These are phyloP conservation scores for Stemphylium lycopersici DNA, from an alignment of 2,329 filamentous ascomycete genomes.

Conservation along the genomic window DNA sequence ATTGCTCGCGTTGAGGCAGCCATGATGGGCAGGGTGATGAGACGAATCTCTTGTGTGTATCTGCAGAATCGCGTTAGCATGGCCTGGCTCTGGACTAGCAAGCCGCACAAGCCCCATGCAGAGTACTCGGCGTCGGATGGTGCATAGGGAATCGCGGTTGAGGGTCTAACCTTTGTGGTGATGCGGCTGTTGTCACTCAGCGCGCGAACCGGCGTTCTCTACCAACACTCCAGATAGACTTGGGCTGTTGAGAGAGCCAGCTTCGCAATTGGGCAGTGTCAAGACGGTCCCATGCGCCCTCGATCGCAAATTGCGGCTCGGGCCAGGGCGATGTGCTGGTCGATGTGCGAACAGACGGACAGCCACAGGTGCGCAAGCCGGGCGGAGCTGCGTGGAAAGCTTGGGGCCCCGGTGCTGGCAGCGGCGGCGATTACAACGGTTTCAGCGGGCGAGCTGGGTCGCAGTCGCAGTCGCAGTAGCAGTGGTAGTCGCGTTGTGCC, in stretches of 20 bases:
- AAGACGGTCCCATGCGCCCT: constrained; percentile 16
- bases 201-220: constrained; percentile 16
- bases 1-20: constrained; percentile 53
- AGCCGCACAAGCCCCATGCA: background rate
- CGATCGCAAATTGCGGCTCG: constrained; percentile 16
- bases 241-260: constrained; percentile 19
- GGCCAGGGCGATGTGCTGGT: constrained; percentile 21
- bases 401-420: constrained; percentile 1
- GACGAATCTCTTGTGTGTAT: constrained; percentile 3
- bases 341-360: constrained; percentile 12
- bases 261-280: constrained; percentile 21
- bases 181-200: constrained; percentile 15
- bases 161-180: constrained; percentile 27
- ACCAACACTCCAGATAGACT: constrained; percentile 15
- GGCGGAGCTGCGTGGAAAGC: background rate
- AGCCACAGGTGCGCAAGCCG: constrained; percentile 4
- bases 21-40: constrained; percentile 38
- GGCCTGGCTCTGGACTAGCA: background rate
- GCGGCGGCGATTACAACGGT: constrained; percentile 14
- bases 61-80: constrained; percentile 20
- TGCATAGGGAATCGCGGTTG: constrained; percentile 4
- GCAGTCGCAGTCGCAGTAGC: background rate
- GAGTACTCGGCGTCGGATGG: background rate
- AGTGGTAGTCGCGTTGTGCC: background rate
- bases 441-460: background rate